A percentile compares a stretch with the other conserved stretches of the same genome.
Evolutionary conservation across 495 filamentous ascomycete species (phyloP).

Genomic region (Pyronema domesticum): DNA sequence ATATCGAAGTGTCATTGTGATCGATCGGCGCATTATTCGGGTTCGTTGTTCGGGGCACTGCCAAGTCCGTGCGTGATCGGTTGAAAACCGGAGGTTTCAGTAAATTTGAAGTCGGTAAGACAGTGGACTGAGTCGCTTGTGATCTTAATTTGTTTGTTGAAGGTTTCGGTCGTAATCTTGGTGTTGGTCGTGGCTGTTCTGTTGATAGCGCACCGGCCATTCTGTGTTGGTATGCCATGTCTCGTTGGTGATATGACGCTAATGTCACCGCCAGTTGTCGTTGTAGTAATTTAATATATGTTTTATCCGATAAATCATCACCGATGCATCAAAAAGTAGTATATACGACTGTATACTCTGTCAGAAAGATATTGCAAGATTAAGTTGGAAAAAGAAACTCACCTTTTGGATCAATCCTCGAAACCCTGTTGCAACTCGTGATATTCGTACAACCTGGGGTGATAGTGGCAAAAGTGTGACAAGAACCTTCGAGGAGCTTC

Average conservation of each 20-base stretch:
- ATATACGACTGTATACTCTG: background rate
- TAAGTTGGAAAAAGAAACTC: background rate
- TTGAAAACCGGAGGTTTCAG: background rate
- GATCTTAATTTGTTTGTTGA: conserved; percentile 1
- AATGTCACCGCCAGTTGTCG: conserved; percentile 1
- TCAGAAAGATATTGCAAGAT: background rate
- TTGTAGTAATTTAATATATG: background rate
- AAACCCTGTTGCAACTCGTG: background rate
- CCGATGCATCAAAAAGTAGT: background rate
- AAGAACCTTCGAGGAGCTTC: background rate
- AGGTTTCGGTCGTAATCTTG: conserved; percentile 5
- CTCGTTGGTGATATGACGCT: background rate
- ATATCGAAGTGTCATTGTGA: background rate
- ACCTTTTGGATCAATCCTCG: background rate
- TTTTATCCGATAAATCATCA: conserved; percentile 1
- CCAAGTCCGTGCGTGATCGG: background rate
- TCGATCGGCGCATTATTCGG: background rate
- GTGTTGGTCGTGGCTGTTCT: background rate
- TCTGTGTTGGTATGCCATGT: background rate
- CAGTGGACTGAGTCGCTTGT: background rate
- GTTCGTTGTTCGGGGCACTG: background rate
- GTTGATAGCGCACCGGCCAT: background rate
- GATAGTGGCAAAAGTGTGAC: background rate
- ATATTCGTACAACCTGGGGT: background rate
- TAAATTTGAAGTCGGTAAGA: background rate